Evolutionary conservation across 2,329 filamentous ascomycete genomes (phyloP).

Genomic region (Falciphora oryzae): DNA sequence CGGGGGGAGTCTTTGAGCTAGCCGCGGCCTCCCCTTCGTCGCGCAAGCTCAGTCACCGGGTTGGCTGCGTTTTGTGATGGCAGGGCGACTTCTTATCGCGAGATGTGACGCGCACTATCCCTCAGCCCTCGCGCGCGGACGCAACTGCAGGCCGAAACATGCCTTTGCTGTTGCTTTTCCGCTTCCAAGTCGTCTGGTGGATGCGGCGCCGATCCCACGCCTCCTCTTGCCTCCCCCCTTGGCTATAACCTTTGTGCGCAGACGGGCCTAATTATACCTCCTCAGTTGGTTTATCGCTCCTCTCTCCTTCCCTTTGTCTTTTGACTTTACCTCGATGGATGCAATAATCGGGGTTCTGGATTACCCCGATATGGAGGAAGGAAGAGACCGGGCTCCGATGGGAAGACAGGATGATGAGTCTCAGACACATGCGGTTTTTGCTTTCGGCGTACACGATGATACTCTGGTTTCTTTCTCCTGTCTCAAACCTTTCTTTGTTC

Average conservation of each 20-base stretch:
- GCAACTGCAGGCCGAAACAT: neutral
- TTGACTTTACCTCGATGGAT: neutral
- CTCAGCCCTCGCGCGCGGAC: neutral
- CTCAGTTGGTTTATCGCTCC: neutral
- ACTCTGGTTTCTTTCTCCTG: conserved; percentile 1
- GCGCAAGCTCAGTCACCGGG: neutral
- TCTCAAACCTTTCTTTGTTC: neutral
- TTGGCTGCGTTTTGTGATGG: neutral
- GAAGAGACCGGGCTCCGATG: neutral
- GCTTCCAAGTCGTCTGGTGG: no score
- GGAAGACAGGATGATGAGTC: neutral
- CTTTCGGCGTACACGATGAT: conserved; percentile 9
- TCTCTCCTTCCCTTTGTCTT: no score
- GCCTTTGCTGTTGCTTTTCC: neutral
- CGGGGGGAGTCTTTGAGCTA: neutral
- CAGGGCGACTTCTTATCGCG: neutral
- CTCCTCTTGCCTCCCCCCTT: neutral
- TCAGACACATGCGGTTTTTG: conserved; percentile 6
- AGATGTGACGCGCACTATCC: neutral
- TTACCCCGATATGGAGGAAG: neutral
- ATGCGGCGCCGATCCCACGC: neutral
- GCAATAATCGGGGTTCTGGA: neutral
- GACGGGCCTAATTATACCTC: neutral
- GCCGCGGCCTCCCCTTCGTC: neutral
- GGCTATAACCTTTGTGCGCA: neutral